phyloP scores from a whole-genome alignment of 805 yeast species.

The Barnettozyma vustinii region DNA sequence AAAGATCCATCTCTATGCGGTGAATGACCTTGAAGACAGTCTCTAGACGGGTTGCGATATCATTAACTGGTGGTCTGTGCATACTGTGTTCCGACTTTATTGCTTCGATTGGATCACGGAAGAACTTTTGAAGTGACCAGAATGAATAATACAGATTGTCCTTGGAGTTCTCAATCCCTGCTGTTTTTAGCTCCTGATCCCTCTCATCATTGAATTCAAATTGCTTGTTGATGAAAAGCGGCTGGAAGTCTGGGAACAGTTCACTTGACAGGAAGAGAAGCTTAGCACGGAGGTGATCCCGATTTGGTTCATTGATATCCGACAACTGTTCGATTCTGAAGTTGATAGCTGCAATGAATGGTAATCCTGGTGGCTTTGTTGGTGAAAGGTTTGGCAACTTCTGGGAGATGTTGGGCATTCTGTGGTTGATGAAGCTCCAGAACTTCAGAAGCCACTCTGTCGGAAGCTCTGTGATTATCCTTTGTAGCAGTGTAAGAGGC shows the following conservation, averaged over 20 bases:
- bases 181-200: slow-evolving; percentile 5
- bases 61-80: not conserved
- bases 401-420: slow-evolving; percentile 6
- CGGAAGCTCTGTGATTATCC: slow-evolving; percentile 8
- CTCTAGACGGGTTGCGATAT: not conserved
- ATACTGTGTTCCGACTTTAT: not conserved
- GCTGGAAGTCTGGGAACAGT: slow-evolving; percentile 12
- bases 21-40: not conserved
- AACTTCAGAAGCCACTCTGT: slow-evolving; percentile 17
- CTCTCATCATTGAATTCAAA: slow-evolving; percentile 15
- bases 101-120: slow-evolving; percentile 15
- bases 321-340: slow-evolving; percentile 9
- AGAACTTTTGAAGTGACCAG: slow-evolving; percentile 18
- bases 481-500: slow-evolving; percentile 10
- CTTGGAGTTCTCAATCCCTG: not conserved
- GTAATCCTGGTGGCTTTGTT: slow-evolving; percentile 12
- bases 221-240: slow-evolving; percentile 12
- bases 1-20: not conserved
- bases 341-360: slow-evolving; percentile 14
- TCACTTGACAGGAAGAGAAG: slow-evolving; percentile 13
- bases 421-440: slow-evolving; percentile 18
- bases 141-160: slow-evolving; percentile 6
- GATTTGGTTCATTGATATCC: slow-evolving; percentile 14
- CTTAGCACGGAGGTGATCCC: slow-evolving; percentile 17
- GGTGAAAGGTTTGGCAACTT: slow-evolving; percentile 4